phyloP scores from a whole-genome alignment of 2,329 filamentous ascomycete species.

The Fusarium ambrosium region DNA sequence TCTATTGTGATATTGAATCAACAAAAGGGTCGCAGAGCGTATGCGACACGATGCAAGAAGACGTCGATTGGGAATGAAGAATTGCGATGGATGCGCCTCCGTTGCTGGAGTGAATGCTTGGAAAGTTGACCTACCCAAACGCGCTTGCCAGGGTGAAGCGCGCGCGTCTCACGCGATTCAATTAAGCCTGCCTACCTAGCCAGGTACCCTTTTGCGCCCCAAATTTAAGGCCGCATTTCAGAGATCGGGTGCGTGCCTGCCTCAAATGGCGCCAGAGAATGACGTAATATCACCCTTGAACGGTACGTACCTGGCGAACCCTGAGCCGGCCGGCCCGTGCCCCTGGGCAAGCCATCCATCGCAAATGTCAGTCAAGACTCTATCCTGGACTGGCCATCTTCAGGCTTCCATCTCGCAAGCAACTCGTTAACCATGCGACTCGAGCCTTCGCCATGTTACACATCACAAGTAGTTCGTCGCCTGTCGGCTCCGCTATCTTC shows the following conservation, averaged over 20 bases:
- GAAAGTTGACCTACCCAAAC: conserved; percentile 10
- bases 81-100: conserved; percentile 20
- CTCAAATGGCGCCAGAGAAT: conserved; percentile 17
- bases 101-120: neutral
- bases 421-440: conserved; percentile 47
- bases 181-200: conserved; percentile 22
- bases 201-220: conserved; percentile 26
- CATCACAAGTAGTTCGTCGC: conserved; percentile 66
- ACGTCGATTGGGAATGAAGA: neutral
- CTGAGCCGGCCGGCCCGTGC: conserved; percentile 41
- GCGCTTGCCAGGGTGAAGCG: conserved; percentile 13
- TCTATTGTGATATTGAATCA: neutral
- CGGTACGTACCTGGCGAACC: conserved; percentile 23
- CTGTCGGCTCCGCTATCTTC: conserved; percentile 85
- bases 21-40: neutral
- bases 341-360: conserved; percentile 28
- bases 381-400: conserved; percentile 21
- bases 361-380: conserved; percentile 35
- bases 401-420: conserved; percentile 42
- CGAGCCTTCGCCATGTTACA: conserved; percentile 62
- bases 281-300: conserved; percentile 38
- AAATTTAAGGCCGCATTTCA: conserved; percentile 29
- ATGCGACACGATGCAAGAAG: conserved; percentile 4
- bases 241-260: neutral
- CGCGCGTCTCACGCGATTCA: conserved; percentile 36